Conservation (phyloP, 257 asterid genomes). For the Avicennia marina region DNA sequence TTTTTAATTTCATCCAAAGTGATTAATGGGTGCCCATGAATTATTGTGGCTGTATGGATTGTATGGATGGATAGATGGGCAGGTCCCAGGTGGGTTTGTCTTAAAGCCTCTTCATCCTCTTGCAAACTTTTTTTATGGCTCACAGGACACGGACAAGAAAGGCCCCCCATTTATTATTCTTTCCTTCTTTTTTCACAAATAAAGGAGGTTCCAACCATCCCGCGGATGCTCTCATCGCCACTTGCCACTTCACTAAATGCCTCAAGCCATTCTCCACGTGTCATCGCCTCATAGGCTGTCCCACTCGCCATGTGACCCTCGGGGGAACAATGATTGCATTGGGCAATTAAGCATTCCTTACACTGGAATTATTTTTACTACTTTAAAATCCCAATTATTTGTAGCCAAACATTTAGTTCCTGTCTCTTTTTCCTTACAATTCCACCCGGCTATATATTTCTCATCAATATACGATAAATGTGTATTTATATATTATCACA, state of each 20-base stretch:
- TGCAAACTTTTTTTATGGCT: background rate
- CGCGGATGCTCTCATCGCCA: constrained; percentile 19
- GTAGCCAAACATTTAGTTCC: too few relatives aligned
- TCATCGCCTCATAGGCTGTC: constrained; percentile 15
- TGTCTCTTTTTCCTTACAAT: too few relatives aligned
- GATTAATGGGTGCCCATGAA: constrained; percentile 71
- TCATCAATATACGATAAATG: too few relatives aligned
- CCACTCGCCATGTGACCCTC: constrained; percentile 7
- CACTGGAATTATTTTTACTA: background rate
- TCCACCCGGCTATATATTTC: too few relatives aligned
- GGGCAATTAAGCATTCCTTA: background rate
- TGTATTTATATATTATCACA: too few relatives aligned
- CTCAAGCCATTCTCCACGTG: constrained; percentile 25
- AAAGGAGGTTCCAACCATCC: constrained; percentile 25
- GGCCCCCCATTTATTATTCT: constrained; percentile 9
- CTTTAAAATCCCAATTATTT: background rate
- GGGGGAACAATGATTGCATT: constrained; percentile 12
- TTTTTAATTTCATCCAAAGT: constrained; percentile 49
- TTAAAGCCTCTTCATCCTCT: constrained; percentile 40
- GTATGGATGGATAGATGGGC: constrained; percentile 7
- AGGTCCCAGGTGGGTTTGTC: constrained; percentile 28
- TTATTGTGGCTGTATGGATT: constrained; percentile 15
- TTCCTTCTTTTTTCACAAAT: constrained; percentile 8
- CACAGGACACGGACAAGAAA: background rate
- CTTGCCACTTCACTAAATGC: constrained; percentile 51